A percentile compares a stretch with the other conserved stretches of the same genome.
phyloP scores from a whole-genome alignment of 164 flowering plant genomes.

The Chimonanthus praecox region DNA sequence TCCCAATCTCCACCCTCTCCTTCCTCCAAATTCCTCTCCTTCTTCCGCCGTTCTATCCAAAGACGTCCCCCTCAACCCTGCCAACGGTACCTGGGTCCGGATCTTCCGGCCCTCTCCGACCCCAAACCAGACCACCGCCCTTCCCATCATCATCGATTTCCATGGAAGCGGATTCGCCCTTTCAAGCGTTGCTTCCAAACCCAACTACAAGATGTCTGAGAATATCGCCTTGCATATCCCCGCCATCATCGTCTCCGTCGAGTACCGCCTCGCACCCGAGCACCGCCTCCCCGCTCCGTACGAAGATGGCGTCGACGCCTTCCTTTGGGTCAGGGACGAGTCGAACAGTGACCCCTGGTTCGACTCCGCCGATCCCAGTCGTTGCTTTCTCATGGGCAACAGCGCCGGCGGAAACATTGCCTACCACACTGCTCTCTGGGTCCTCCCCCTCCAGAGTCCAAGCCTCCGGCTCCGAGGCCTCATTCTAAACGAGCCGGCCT shows the following conservation, averaged over 20 bases:
- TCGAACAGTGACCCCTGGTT: constrained; percentile 9
- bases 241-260: constrained; percentile 33
- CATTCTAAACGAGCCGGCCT: constrained; percentile 45
- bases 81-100: constrained; percentile 31
- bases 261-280: constrained; percentile 54
- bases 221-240: constrained; percentile 27
- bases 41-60: neutral
- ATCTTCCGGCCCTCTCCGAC: constrained; percentile 17
- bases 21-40: neutral
- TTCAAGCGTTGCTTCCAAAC: constrained; percentile 25
- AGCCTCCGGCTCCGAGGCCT: constrained; percentile 46
- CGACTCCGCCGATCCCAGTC: constrained; percentile 4
- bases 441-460: too few relatives aligned
- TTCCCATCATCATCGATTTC: constrained; percentile 35
- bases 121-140: constrained; percentile 10
- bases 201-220: constrained; percentile 30
- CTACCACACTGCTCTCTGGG: constrained; percentile 44
- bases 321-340: constrained; percentile 29
- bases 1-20: neutral
- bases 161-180: constrained; percentile 28
- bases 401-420: constrained; percentile 67
- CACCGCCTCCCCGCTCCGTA: constrained; percentile 40
- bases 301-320: constrained; percentile 36
- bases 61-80: constrained; percentile 14
- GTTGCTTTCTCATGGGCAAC: constrained; percentile 44